Percentiles rank a stretch among this genome's conserved stretches.
phyloP scores from a whole-genome alignment of 345 rosid genomes.

The Hibiscus syriacus region DNA sequence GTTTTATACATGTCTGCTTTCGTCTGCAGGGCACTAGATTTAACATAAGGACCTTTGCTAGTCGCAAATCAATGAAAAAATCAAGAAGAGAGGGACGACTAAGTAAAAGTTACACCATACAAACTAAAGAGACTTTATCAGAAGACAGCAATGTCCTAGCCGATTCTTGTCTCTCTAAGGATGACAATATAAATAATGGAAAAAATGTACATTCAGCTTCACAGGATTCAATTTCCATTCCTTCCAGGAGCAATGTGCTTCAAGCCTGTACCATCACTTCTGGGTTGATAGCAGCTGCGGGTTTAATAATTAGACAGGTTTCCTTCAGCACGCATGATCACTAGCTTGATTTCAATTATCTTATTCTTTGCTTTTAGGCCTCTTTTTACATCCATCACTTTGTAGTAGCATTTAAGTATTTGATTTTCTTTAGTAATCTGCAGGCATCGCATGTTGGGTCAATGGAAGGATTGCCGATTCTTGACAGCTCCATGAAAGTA shows the following conservation, averaged over 20 bases:
- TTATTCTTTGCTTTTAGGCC: neutral
- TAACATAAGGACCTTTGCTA: constrained; percentile 23
- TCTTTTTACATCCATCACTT: neutral
- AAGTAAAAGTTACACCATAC: constrained; percentile 14
- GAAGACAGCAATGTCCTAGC: constrained; percentile 19
- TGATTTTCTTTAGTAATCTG: constrained; percentile 5
- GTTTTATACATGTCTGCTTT: neutral
- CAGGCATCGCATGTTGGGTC: constrained; percentile 82
- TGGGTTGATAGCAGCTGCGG: constrained; percentile 61
- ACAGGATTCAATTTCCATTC: constrained; percentile 16
- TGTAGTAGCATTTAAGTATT: neutral
- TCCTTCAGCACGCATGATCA: neutral
- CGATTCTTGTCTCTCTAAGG: constrained; percentile 22
- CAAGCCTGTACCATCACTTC: constrained; percentile 70
- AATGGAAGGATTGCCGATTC: constrained; percentile 55
- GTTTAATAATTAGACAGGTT: constrained; percentile 65
- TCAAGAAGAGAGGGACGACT: constrained; percentile 20
- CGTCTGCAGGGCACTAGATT: constrained; percentile 26
- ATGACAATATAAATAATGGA: constrained; percentile 17
- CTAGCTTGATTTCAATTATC: neutral
- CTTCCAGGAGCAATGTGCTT: constrained; percentile 69
- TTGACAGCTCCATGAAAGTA: constrained; percentile 56
- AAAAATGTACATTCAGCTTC: constrained; percentile 3
- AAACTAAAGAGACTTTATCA: constrained; percentile 10
- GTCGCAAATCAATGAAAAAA: constrained; percentile 47